Evolutionary conservation across 805 yeast genomes (phyloP).

Genomic region (Kregervanrija fluxuum): DNA sequence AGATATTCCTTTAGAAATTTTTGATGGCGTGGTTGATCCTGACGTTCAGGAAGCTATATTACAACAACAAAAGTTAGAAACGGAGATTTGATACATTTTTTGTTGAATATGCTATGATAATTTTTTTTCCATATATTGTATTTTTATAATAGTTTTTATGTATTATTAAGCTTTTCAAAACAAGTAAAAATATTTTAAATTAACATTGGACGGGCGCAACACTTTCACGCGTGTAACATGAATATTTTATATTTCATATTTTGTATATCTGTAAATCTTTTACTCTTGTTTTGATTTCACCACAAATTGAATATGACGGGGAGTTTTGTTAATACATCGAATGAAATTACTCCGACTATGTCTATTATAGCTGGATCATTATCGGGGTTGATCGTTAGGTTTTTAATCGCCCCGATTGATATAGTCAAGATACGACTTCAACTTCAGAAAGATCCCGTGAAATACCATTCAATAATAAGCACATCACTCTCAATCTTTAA

Average conservation of each 20-base stretch:
- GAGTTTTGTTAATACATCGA: neutral
- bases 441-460: conserved; percentile 33
- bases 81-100: neutral
- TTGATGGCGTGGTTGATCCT: conserved; percentile 50
- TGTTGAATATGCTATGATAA: neutral
- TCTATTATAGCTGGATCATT: conserved; percentile 64
- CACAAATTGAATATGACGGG: neutral
- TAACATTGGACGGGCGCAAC: no score
- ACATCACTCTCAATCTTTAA: conserved; percentile 37
- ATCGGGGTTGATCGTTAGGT: conserved; percentile 54
- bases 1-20: conserved; percentile 50
- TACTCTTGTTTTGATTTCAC: no score
- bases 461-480: conserved; percentile 29
- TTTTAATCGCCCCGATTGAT: conserved; percentile 66
- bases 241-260: no score
- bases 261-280: no score
- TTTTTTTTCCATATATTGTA: conserved; percentile 1
- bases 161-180: no score
- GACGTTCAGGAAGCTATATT: conserved; percentile 53
- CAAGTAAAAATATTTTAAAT: no score
- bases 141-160: no score
- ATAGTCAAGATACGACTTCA: conserved; percentile 73
- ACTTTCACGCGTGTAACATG: no score
- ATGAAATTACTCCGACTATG: conserved; percentile 15
- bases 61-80: conserved; percentile 51